Conservation (phyloP, 805 yeast genomes). For the Ascoidea asiatica region DNA sequence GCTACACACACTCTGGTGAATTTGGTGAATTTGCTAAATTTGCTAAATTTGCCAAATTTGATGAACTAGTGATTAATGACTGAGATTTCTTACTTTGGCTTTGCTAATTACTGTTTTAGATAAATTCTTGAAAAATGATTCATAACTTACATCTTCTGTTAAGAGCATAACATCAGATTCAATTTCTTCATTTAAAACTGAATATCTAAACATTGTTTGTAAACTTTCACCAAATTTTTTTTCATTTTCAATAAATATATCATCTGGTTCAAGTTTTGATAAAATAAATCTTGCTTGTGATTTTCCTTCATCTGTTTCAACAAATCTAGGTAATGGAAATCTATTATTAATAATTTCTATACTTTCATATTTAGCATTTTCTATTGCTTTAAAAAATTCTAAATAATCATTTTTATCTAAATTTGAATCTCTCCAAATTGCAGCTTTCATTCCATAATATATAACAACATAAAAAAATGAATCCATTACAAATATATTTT, state of each 20-base stretch:
- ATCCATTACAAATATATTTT: slow-evolving; percentile 16
- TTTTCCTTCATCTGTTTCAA: slow-evolving; percentile 35
- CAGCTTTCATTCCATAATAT: slow-evolving; percentile 11
- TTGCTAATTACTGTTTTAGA: slow-evolving; percentile 9
- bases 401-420: slow-evolving; percentile 26
- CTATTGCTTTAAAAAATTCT: slow-evolving; percentile 25
- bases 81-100: slow-evolving; percentile 9
- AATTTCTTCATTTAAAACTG: not conserved
- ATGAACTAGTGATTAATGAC: no score
- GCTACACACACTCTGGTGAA: no score
- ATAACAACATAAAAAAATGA: slow-evolving; percentile 14
- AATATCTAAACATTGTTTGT: not conserved
- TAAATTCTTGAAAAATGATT: slow-evolving; percentile 1
- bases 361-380: slow-evolving; percentile 30
- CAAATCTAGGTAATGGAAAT: slow-evolving; percentile 31
- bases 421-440: slow-evolving; percentile 27
- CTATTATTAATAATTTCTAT: slow-evolving; percentile 26
- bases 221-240: not conserved
- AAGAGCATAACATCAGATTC: not conserved
- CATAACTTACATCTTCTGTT: not conserved
- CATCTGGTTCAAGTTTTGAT: slow-evolving; percentile 30
- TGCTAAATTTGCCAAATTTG: no score
- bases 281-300: slow-evolving; percentile 34
- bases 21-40: no score
- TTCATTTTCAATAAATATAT: not conserved